Conservation (phyloP, 176 grass and related monocot species). For the Oryza punctata region DNA sequence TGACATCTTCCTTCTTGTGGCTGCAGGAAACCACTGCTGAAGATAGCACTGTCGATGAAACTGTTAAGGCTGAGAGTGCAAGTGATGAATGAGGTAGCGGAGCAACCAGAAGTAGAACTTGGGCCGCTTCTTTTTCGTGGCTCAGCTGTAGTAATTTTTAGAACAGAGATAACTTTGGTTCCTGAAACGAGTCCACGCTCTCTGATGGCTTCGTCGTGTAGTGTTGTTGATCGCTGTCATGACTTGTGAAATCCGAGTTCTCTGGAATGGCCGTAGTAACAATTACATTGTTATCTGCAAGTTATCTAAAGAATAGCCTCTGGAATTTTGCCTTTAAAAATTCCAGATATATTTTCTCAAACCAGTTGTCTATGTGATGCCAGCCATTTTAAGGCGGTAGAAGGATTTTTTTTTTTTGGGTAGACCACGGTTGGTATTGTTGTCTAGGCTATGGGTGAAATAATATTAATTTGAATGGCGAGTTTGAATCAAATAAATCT, state of each 20-base stretch:
- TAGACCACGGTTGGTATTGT: not conserved
- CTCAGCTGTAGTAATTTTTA: slow-evolving; percentile 19
- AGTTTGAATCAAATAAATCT: not conserved
- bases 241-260: not conserved
- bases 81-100: slow-evolving; percentile 1
- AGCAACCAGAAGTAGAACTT: not conserved
- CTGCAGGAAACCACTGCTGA: slow-evolving; percentile 25
- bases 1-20: not conserved
- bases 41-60: not conserved
- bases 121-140: slow-evolving; percentile 1
- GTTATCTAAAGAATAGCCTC: not conserved
- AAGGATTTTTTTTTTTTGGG: not conserved
- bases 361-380: not conserved
- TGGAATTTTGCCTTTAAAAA: not conserved
- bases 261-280: not conserved
- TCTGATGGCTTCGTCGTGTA: slow-evolving; percentile 5
- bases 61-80: not conserved
- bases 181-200: slow-evolving; percentile 19
- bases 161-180: slow-evolving; percentile 4
- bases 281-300: not conserved
- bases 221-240: not conserved
- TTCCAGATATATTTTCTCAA: not conserved
- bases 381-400: not conserved
- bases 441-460: not conserved
- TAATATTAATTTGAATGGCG: not conserved